phyloP scores from a whole-genome alignment of 1,284 basidiomycete species.

The Ceratobasidium sp. region DNA sequence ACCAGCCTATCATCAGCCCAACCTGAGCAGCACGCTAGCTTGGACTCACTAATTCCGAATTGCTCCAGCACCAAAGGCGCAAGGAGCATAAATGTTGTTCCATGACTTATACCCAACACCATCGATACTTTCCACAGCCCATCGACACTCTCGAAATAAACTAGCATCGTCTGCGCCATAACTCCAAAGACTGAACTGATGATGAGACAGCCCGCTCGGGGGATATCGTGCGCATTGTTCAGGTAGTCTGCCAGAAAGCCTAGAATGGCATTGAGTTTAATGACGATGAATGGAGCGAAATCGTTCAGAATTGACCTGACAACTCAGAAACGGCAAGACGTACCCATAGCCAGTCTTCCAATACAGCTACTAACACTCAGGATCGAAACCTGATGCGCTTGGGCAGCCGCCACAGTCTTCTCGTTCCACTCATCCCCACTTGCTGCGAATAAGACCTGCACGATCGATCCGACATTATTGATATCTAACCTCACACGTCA shows the following conservation, averaged over 20 bases:
- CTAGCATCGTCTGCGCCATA: slow-evolving; percentile 66
- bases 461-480: slow-evolving; percentile 95
- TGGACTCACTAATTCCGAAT: slow-evolving; percentile 80
- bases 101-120: slow-evolving; percentile 80
- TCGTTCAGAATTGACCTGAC: not conserved
- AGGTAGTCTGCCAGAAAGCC: slow-evolving; percentile 80
- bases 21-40: not conserved
- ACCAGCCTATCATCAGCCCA: not conserved
- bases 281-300: no score
- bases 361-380: slow-evolving; percentile 88
- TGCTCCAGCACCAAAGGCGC: slow-evolving; percentile 86
- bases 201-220: slow-evolving; percentile 79
- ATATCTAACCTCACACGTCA: slow-evolving; percentile 69
- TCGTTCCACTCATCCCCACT: slow-evolving; percentile 73
- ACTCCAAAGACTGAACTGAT: slow-evolving; percentile 77
- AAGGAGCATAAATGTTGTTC: slow-evolving; percentile 80
- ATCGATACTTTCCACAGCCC: slow-evolving; percentile 82
- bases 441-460: slow-evolving; percentile 84
- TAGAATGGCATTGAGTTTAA: slow-evolving; percentile 49
- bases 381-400: slow-evolving; percentile 87
- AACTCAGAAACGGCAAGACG: slow-evolving; percentile 38
- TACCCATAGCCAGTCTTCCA: slow-evolving; percentile 84
- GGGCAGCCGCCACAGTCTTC: slow-evolving; percentile 76
- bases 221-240: slow-evolving; percentile 70
- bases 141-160: slow-evolving; percentile 3